phyloP scores from a whole-genome alignment of 345 rosid genomes.

The Lenwebbia sp. region DNA sequence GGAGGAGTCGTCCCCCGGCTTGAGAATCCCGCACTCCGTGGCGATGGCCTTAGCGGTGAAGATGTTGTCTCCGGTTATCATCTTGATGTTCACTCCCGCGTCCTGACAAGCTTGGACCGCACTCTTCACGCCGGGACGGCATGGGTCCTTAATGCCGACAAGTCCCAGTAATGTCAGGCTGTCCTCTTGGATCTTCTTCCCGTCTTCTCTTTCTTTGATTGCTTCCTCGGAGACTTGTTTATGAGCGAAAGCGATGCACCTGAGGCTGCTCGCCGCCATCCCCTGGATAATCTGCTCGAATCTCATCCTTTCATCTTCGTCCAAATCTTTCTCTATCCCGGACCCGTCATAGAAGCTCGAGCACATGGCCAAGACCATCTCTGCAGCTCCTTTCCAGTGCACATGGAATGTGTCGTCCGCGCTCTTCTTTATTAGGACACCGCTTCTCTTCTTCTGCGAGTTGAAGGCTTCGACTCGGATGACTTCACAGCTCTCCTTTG shows the following conservation, averaged over 20 bases:
- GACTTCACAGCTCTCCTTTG: slow-evolving; percentile 12
- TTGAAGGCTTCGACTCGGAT: slow-evolving; percentile 59
- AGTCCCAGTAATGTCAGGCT: slow-evolving; percentile 41
- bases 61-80: slow-evolving; percentile 75
- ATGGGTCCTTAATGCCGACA: slow-evolving; percentile 69
- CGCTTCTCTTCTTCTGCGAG: slow-evolving; percentile 60
- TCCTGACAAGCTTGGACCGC: slow-evolving; percentile 57
- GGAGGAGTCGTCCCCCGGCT: slow-evolving; percentile 10
- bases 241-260: slow-evolving; percentile 75
- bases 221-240: slow-evolving; percentile 14
- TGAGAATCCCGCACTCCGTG: slow-evolving; percentile 55
- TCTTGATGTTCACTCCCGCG: slow-evolving; percentile 67
- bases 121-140: slow-evolving; percentile 49
- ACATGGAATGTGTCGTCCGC: slow-evolving; percentile 18
- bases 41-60: slow-evolving; percentile 79
- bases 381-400: slow-evolving; percentile 86
- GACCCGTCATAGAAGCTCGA: slow-evolving; percentile 39
- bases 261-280: slow-evolving; percentile 57
- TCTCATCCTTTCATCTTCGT: slow-evolving; percentile 9
- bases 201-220: background rate
- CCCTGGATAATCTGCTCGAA: slow-evolving; percentile 41
- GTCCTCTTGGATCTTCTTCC: slow-evolving; percentile 27
- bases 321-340: slow-evolving; percentile 22
- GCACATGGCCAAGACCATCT: slow-evolving; percentile 62
- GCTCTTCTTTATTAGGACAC: slow-evolving; percentile 32